These are phyloP conservation scores for Talaromyces atroroseus DNA, from an alignment of 2,329 filamentous ascomycete genomes.

Conservation along the genomic window DNA sequence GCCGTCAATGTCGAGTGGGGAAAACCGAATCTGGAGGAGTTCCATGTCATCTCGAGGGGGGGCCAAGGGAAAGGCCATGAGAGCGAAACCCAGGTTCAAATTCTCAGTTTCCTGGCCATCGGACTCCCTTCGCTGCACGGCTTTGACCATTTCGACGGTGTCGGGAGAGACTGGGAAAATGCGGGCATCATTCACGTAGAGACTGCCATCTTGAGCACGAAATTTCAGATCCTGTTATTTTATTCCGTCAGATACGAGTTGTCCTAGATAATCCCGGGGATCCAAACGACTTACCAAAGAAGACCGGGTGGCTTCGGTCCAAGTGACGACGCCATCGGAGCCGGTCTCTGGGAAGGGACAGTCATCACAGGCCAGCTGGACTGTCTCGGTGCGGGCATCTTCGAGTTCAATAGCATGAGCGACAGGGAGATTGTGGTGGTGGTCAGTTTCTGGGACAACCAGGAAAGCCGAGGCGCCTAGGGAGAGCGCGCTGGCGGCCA, in stretches of 20 bases:
- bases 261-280: neutral
- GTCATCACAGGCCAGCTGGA: slow-evolving; percentile 33
- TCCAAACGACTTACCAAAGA: slow-evolving; percentile 28
- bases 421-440: slow-evolving; percentile 17
- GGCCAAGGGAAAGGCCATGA: slow-evolving; percentile 33
- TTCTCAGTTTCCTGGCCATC: slow-evolving; percentile 34
- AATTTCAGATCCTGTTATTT: slow-evolving; percentile 32
- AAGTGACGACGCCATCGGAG: slow-evolving; percentile 25
- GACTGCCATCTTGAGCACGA: slow-evolving; percentile 26
- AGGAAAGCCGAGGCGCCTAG: slow-evolving; percentile 34
- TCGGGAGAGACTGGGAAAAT: slow-evolving; percentile 35
- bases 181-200: slow-evolving; percentile 34
- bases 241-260: no score
- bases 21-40: slow-evolving; percentile 38
- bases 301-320: slow-evolving; percentile 31
- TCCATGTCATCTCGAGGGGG: slow-evolving; percentile 27
- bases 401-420: slow-evolving; percentile 23
- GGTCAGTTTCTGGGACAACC: slow-evolving; percentile 29
- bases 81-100: slow-evolving; percentile 38
- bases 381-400: slow-evolving; percentile 22
- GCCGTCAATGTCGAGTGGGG: slow-evolving; percentile 39
- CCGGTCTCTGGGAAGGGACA: slow-evolving; percentile 34
- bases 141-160: slow-evolving; percentile 21
- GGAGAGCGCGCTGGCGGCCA: slow-evolving; percentile 30
- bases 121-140: slow-evolving; percentile 29